Evolutionary conservation across 2,329 filamentous ascomycete species (phyloP), one percentile per base, ranked within the genome.

Genomic region (Trichoderma gracile): DNA sequence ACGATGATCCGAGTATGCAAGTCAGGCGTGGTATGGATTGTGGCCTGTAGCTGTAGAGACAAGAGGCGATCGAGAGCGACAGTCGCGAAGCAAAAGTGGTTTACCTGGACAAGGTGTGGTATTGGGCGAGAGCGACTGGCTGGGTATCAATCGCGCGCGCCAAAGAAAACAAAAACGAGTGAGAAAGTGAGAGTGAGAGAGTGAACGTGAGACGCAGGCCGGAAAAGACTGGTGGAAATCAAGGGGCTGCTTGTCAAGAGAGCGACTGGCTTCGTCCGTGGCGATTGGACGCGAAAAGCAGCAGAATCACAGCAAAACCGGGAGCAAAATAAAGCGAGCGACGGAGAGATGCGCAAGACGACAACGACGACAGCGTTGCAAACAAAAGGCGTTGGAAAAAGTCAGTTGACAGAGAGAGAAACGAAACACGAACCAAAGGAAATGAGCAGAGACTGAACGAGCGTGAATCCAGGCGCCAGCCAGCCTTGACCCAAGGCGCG

Each of bases 301-400:
- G 47, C 25, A 19, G 19, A 59, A 42, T 59, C 56, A 50, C 45
- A 42, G 33, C 56, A 27, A 42, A 55, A 55, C 19, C 2, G 30
- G 27, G 52, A 50, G 60, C 42, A 63, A 63, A 38, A 43, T 27
- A 27, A 43, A 63, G 60, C 60, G 60, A 56, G 52, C 10, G 52
- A 50, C 60, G 23, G 19, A 21, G 42, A 47, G 38, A 59, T 42
- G 9, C 56, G 56, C 30, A 59, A 30, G 30, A 59, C n/a, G 43
- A 40, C 27, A 30, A 47, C n/a, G 42, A 42, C 43, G 60, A 55
- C 21, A 42, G 38, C 23, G 30, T 42, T 50, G 43, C 30, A 42
- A 12, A 9, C 25, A 30, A 30, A 30, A 2, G 30, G 30, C 30
- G 30, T 30, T 9, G 57, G 12, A 9, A 60, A 52, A 21, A 17